These are phyloP conservation scores for Alternaria ventricosa DNA, from an alignment of 2,329 filamentous ascomycete species.

Conservation along the genomic window DNA sequence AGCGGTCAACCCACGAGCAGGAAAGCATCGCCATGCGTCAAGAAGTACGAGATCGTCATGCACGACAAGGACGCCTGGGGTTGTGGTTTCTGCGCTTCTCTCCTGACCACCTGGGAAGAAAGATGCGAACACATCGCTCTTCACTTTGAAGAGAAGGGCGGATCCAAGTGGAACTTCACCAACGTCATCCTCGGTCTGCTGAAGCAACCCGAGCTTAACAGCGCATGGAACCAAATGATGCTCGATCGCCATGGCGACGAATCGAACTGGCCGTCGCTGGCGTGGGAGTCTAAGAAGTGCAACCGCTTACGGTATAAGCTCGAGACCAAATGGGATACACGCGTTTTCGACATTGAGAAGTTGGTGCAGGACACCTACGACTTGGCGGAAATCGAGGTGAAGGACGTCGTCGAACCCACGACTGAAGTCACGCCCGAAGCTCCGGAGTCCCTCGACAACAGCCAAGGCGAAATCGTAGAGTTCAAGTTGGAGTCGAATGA, in stretches of 20 bases:
- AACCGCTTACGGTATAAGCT: slow-evolving; percentile 70
- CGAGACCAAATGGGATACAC: slow-evolving; percentile 67
- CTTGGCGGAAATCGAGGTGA: slow-evolving; percentile 50
- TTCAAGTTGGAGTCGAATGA: slow-evolving; percentile 46
- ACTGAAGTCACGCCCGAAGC: slow-evolving; percentile 33
- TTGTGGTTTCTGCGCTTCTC: slow-evolving; percentile 70
- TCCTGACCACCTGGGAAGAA: slow-evolving; percentile 68
- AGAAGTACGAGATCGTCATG: slow-evolving; percentile 53
- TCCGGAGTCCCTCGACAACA: slow-evolving; percentile 32
- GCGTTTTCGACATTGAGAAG: slow-evolving; percentile 60
- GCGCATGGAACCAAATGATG: slow-evolving; percentile 67
- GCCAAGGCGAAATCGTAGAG: slow-evolving; percentile 42
- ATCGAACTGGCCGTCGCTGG: slow-evolving; percentile 49
- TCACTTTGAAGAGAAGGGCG: slow-evolving; percentile 71
- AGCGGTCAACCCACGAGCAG: slow-evolving; percentile 60
- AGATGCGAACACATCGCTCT: slow-evolving; percentile 72
- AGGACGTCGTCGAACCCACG: slow-evolving; percentile 33
- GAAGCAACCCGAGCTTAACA: slow-evolving; percentile 68
- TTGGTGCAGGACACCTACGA: slow-evolving; percentile 67
- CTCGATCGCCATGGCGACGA: slow-evolving; percentile 62
- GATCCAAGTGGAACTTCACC: slow-evolving; percentile 70
- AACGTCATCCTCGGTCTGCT: slow-evolving; percentile 71
- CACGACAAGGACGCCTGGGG: slow-evolving; percentile 72
- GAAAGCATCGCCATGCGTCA: slow-evolving; percentile 53
- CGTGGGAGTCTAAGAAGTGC: slow-evolving; percentile 70